A percentile compares a stretch with the other conserved stretches of the same genome.
These are phyloP conservation scores for Coniophora puteana DNA, from an alignment of 1,284 basidiomycete genomes.

Conservation along the genomic window DNA sequence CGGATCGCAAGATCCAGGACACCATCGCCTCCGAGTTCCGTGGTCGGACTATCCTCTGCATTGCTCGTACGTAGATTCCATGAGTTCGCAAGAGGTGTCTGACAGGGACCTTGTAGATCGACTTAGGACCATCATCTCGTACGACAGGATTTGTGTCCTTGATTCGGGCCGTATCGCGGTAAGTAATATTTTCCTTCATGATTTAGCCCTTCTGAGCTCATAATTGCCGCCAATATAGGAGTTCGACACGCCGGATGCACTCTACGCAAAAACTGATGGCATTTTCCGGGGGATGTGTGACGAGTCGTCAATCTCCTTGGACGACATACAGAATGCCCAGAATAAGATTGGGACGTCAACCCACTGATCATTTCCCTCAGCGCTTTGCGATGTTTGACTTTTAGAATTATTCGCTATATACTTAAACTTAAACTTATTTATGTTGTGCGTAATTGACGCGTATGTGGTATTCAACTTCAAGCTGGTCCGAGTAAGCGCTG, in stretches of 20 bases:
- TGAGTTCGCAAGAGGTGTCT: slow-evolving; percentile 1
- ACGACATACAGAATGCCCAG: too few relatives aligned
- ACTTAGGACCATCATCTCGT: slow-evolving; percentile 71
- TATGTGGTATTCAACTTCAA: too few relatives aligned
- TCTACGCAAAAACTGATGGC: slow-evolving; percentile 53
- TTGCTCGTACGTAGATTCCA: slow-evolving; percentile 55
- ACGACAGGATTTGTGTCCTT: slow-evolving; percentile 75
- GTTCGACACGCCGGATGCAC: slow-evolving; percentile 69
- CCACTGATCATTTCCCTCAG: too few relatives aligned
- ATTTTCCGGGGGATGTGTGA: slow-evolving; percentile 77
- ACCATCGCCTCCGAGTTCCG: slow-evolving; percentile 84
- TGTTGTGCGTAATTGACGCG: too few relatives aligned
- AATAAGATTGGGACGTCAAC: too few relatives aligned
- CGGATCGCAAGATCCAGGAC: slow-evolving; percentile 80
- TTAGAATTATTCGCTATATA: too few relatives aligned
- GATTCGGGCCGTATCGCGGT: slow-evolving; percentile 64
- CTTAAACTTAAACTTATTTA: too few relatives aligned
- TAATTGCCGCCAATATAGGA: slow-evolving; percentile 28
- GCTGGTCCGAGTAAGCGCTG: too few relatives aligned
- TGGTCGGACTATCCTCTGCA: slow-evolving; percentile 77
- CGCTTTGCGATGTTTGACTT: too few relatives aligned
- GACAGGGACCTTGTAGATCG: slow-evolving; percentile 43
- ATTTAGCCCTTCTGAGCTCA: too few relatives aligned
- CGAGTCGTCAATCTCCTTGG: slow-evolving; percentile 60
- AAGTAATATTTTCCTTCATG: slow-evolving; percentile 18